Percentiles rank a stretch among this genome's conserved stretches.
Conservation (phyloP, 2,329 filamentous ascomycete genomes). For the Pseudogymnoascus sp. region DNA sequence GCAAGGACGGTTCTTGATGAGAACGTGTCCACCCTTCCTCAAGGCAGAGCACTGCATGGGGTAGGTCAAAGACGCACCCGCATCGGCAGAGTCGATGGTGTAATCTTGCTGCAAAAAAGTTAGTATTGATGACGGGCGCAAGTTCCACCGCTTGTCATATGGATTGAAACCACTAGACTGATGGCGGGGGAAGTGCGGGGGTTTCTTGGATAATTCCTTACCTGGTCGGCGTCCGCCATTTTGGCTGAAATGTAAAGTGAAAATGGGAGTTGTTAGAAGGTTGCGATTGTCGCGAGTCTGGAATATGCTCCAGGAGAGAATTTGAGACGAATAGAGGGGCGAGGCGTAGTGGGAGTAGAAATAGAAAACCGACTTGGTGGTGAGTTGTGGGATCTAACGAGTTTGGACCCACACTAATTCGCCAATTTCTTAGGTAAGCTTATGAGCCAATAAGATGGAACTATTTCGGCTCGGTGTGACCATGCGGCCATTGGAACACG, state of each 20-base stretch:
- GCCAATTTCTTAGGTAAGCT: slow-evolving; percentile 5
- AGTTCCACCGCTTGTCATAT: background rate
- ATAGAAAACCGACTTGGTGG: slow-evolving; percentile 20
- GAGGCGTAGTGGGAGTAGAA: slow-evolving; percentile 17
- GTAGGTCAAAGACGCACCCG: slow-evolving; percentile 88
- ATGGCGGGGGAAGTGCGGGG: slow-evolving; percentile 26
- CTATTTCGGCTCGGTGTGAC: slow-evolving; percentile 3
- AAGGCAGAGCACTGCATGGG: slow-evolving; percentile 99
- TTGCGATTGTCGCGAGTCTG: background rate
- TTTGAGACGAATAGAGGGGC: slow-evolving; percentile 17
- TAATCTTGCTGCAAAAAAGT: slow-evolving; percentile 30
- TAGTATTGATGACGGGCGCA: slow-evolving; percentile 3
- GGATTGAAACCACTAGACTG: slow-evolving; percentile 20
- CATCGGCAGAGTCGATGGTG: slow-evolving; percentile 89
- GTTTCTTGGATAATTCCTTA: slow-evolving; percentile 33
- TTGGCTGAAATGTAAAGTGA: slow-evolving; percentile 33
- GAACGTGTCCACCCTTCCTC: slow-evolving; percentile 98
- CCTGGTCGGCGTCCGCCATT: slow-evolving; percentile 58
- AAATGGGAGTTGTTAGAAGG: slow-evolving; percentile 17
- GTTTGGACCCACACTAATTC: slow-evolving; percentile 8
- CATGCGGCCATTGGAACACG: background rate
- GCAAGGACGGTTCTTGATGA: slow-evolving; percentile 98
- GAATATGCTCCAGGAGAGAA: slow-evolving; percentile 16
- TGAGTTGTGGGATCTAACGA: slow-evolving; percentile 13
- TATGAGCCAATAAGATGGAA: background rate